Base-by-base conservation (phyloP, 768 basidiomycete species). In the Pulveroboletus sp. region DNA sequence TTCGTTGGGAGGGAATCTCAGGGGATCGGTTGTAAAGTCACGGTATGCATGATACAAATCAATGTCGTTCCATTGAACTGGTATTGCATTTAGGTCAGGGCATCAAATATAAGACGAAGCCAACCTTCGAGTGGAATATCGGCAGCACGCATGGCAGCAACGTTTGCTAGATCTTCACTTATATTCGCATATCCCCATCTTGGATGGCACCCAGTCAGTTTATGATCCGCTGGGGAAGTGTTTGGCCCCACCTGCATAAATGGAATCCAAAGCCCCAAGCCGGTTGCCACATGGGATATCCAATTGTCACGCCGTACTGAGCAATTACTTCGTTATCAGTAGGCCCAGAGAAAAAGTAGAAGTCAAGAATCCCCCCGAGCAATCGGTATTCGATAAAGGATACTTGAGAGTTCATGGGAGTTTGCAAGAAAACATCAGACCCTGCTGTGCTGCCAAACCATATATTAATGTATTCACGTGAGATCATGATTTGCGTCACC, bases 211-310 rank as follows among this genome's bases (percentile, higher is more conserved):
- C 16, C 17, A 4, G 34, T 52, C 20, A 51, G n/a, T 11, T 20
- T 14, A 32, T 6, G 16, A n/a, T n/a, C n/a, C n/a, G 10, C 14
- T 20, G 25, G 17, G 7, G 20, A 31, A 38, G 12, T 14, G 12
- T n/a, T n/a, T n/a, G n/a, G n/a, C n/a, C 34, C 34, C 17, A 82
- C 74, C 79, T 75, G 70, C 84, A 85, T 16, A 87, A 74, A 51
- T 91, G 87, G 71, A 87, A 87, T 6, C 88, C 87, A 59, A 90
- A 86, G 6, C 80, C 81, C n/a, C n/a, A n/a, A n/a, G n/a, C n/a
- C n/a, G n/a, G n/a, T n/a, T n/a, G n/a, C n/a, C n/a, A n/a, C n/a
- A 78, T 79, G 4, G 88, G 85, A 33, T 78, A 69, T 4, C 87
- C 87, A 23, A 86, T 73, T n/a, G 81, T 68, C 33, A 69, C 75